phyloP scores from a whole-genome alignment of 129 eudicot genomes.

The Smallanthus sonchifolius region DNA sequence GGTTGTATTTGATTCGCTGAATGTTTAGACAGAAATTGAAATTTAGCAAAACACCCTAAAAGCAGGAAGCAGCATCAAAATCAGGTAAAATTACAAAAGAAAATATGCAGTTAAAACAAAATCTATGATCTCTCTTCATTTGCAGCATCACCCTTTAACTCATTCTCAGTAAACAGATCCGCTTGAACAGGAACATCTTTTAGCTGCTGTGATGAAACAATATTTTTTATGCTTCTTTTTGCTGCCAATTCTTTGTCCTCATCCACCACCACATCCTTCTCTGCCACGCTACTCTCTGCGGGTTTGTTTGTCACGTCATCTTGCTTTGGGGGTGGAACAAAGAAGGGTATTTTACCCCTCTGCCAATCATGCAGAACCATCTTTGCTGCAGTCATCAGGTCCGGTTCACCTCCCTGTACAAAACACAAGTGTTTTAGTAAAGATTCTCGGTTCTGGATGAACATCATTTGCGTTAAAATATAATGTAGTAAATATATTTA shows the following conservation, averaged over 20 bases:
- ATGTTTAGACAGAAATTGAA: too few relatives aligned
- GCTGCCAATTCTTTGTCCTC: constrained; percentile 53
- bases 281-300: constrained; percentile 14
- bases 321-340: constrained; percentile 77
- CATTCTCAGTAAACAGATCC: constrained; percentile 61
- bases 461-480: not conserved
- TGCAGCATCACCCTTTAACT: constrained; percentile 56
- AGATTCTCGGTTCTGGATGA: not conserved
- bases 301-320: constrained; percentile 40
- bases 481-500: not conserved
- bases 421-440: not conserved
- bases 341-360: constrained; percentile 95
- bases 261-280: constrained; percentile 32
- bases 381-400: constrained; percentile 88
- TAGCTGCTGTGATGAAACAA: constrained; percentile 58
- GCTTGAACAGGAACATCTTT: constrained; percentile 71
- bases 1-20: too few relatives aligned
- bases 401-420: constrained; percentile 96
- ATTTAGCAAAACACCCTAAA: too few relatives aligned
- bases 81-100: too few relatives aligned
- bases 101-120: too few relatives aligned
- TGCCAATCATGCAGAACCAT: constrained; percentile 98
- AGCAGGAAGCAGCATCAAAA: too few relatives aligned
- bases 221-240: constrained; percentile 56
- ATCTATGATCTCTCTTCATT: constrained; percentile 16